Evolutionary conservation across 805 yeast genomes (phyloP), one percentile per base, ranked within the genome.

Genomic region (Ogataea chonburiensis): DNA sequence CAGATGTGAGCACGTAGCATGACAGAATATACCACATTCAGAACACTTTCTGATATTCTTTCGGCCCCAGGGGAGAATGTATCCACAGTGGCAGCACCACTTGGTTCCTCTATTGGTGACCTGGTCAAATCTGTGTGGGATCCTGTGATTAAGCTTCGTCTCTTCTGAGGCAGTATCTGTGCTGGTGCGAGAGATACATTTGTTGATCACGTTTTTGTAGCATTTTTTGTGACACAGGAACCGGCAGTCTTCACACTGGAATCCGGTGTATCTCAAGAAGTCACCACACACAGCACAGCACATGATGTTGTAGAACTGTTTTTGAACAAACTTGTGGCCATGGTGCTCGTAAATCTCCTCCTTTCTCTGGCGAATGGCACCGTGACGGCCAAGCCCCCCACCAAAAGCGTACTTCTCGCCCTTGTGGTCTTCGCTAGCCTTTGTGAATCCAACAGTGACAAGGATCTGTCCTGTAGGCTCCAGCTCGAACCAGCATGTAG

Each of bases 51-150:
- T 74, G 8, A 89, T 94, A 51, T 86, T 88, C 61, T 87, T 88
- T 54, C 82, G 78, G 35, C 98, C 96, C 83, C 96, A 82, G 12
- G 98, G 98, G 45, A 93, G 70, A 34, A 93, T 80, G 57, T 87
- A 87, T 43, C 99, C 99, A 73, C 99, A 93, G 60, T 93, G 99
- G 52, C 98, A 93, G 66, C 99, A 93, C 99, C 99, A 93, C 57
- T 91, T 89, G 2, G 99, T 94, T 52, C 96, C 94, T 63, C 88
- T 81, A 56, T 93, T 93, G 12, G 93, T 75, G 17, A 79, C 77
- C n/a, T 91, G 89, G 49, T 86, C 96, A 60, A 91, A 91, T 58
- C 96, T 78, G 60, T 93, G 99, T 22, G 98, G 98, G 50, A 93
- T 93, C 47, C 95, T 84, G 61, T 93, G 98, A 55, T 93, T 93